A percentile compares a stretch with the other conserved stretches of the same genome.
These are phyloP conservation scores for Xanthoconium purpureum DNA, from an alignment of 768 basidiomycete species.

Conservation along the genomic window DNA sequence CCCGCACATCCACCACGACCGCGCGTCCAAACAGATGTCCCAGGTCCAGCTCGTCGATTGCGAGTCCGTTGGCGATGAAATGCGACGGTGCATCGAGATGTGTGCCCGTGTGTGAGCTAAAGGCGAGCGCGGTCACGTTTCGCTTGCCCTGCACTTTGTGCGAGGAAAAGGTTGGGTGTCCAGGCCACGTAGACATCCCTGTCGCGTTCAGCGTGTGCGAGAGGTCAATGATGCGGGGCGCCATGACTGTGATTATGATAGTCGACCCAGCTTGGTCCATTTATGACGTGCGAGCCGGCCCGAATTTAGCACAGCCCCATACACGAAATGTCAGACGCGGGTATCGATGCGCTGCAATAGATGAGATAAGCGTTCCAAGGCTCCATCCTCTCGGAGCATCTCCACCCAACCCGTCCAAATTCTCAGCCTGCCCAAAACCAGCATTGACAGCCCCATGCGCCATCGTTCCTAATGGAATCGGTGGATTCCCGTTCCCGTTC, in stretches of 20 bases:
- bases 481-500: background rate
- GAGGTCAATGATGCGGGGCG: slow-evolving; percentile 19
- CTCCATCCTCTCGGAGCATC: background rate
- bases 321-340: background rate
- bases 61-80: slow-evolving; percentile 51
- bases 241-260: slow-evolving; percentile 3
- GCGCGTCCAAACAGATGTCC: slow-evolving; percentile 48
- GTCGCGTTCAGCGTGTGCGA: slow-evolving; percentile 20
- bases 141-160: background rate
- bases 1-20: slow-evolving; percentile 51
- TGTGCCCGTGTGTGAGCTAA: slow-evolving; percentile 72
- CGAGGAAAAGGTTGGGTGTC: slow-evolving; percentile 20
- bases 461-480: background rate
- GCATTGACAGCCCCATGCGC: background rate
- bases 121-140: slow-evolving; percentile 36
- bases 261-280: background rate
- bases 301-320: background rate
- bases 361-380: background rate
- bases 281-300: background rate
- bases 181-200: slow-evolving; percentile 25
- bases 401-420: background rate
- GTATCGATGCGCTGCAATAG: background rate
- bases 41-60: slow-evolving; percentile 56
- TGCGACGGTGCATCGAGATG: slow-evolving; percentile 77
- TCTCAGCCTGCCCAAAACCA: background rate